Base-by-base conservation (phyloP, 805 yeast genomes). In the Cephaloascus albidus region DNA sequence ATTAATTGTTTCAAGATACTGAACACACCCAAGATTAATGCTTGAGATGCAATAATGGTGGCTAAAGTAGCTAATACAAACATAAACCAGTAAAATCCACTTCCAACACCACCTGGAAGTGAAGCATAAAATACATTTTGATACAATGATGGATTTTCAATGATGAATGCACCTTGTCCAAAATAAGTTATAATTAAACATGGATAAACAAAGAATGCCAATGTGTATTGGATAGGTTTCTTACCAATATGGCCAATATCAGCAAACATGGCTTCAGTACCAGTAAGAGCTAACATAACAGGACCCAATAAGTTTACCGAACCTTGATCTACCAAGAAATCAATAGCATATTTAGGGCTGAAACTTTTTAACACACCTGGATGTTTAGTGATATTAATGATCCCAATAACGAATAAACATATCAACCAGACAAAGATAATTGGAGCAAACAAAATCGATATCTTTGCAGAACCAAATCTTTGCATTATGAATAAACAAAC, bases 191-290 rank as follows among this genome's bases (percentile, higher is more conserved):
- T 47, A 48, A 73, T 61, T 46, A 77, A 54, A 32, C 71, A 60
- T 14, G 80, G 75, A 45, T 72, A 76, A n/a, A 74, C 78, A 41
- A 73, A 60, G 3, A 47, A 43, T 2, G 65, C 41, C 35, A 74
- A 52, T 6, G 80, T 64, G 10, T 76, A 38, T 44, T 74, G 77
- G 36, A 74, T 61, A 1, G 81, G 71, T 4, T 59, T 45, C 19
- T 61, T 60, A 3, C 78, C 75, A 48, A 76, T 73, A 48, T 73
- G 79, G 3, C 81, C 76, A 38, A 76, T 61, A 53, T 77, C 82
- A 2, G 81, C 79, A 57, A 77, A 78, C 77, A 77, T 70, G 4
- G 82, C 81, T 45, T 77, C 83, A 3, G 73, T 61, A 26, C 83
- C 83, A 0, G 84, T 76, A 19, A 77, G 55, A 1, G 76, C 60